These are phyloP conservation scores for Auricularia cornea DNA, from an alignment of 768 basidiomycete species.

Conservation along the genomic window DNA sequence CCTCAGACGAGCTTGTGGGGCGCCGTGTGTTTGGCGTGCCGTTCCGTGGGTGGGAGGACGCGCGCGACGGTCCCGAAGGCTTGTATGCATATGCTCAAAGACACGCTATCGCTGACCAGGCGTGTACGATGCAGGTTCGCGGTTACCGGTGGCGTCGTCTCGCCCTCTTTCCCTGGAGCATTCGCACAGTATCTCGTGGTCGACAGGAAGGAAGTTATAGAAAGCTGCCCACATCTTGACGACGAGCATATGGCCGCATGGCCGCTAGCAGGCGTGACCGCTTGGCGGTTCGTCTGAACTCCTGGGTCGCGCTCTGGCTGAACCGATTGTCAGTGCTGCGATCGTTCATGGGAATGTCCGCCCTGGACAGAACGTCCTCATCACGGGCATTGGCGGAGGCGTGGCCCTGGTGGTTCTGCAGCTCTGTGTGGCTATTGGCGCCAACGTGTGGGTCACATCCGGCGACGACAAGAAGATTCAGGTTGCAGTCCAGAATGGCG, in stretches of 20 bases:
- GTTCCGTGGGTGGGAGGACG: slow-evolving; percentile 64
- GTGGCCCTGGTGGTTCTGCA: slow-evolving; percentile 74
- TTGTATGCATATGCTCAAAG: slow-evolving; percentile 30
- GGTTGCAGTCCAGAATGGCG: slow-evolving; percentile 59
- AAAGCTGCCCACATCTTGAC: slow-evolving; percentile 55
- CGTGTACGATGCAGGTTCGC: slow-evolving; percentile 39
- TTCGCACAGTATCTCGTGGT: slow-evolving; percentile 72
- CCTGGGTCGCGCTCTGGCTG: not conserved
- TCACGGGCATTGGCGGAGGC: slow-evolving; percentile 36
- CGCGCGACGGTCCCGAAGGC: slow-evolving; percentile 58
- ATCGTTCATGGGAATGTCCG: slow-evolving; percentile 57
- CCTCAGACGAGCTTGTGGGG: slow-evolving; percentile 47
- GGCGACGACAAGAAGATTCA: slow-evolving; percentile 59
- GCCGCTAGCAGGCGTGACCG: slow-evolving; percentile 71
- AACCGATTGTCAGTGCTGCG: slow-evolving; percentile 43
- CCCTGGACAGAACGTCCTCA: not conserved
- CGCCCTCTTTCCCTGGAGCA: slow-evolving; percentile 49
- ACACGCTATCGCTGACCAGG: not conserved
- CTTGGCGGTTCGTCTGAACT: slow-evolving; percentile 57
- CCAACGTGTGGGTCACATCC: slow-evolving; percentile 77
- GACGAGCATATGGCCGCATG: slow-evolving; percentile 66
- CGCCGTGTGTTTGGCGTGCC: slow-evolving; percentile 70
- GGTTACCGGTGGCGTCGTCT: slow-evolving; percentile 52
- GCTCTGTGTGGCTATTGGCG: slow-evolving; percentile 64
- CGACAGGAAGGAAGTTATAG: slow-evolving; percentile 52